Base-by-base conservation (phyloP, 164 flowering plant genomes). In the Akebia trifoliata region DNA sequence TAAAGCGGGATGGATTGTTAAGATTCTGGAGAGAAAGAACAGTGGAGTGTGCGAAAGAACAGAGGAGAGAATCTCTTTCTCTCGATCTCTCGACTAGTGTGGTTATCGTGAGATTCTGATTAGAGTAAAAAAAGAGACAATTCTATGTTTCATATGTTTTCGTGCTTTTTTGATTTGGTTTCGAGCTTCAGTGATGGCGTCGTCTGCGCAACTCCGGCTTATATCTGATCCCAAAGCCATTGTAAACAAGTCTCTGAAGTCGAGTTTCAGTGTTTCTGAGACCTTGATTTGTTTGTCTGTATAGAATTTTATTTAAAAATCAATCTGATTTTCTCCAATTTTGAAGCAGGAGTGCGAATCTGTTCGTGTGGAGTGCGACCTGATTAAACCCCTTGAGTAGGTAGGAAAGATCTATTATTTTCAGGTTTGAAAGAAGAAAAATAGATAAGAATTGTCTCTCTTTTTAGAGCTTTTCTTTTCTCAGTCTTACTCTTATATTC, bases 321-420 rank as follows among this genome's bases (percentile, higher is more conserved):
- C 18, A 14, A 21, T 24, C 31, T 45, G 37, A n/a, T 50, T 37
- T 50, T 34, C 15, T 55, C 11, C 35, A 25, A 22, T 45, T n/a
- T 1, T 51, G 53, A 25, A 45, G 39, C 52, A 78, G 83, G 83
- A 80, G 28, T 78, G 80, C 71, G 25, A 78, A 78, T 54, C 56
- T 78, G 54, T 74, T 73, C 38, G 80, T 78, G 25, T 78, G 83
- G 80, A 76, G 83, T 45, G 83, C 83, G 11, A 78, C 80, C 83
- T 4, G 83, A 78, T 58, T 80, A 78, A 54, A 69, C 73, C 37
- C 80, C 83, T 8, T 78, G 83, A 78, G 83, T 74, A 72, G 80
- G 83, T 78, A 59, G n/a, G n/a, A 12, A 36, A n/a, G n/a, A 29
- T 21, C n/a, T n/a, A 0, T 24, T 40, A 9, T 15, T 17, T 2